Base-by-base conservation (phyloP, 306 rosid genomes). In the Quillaja saponaria region DNA sequence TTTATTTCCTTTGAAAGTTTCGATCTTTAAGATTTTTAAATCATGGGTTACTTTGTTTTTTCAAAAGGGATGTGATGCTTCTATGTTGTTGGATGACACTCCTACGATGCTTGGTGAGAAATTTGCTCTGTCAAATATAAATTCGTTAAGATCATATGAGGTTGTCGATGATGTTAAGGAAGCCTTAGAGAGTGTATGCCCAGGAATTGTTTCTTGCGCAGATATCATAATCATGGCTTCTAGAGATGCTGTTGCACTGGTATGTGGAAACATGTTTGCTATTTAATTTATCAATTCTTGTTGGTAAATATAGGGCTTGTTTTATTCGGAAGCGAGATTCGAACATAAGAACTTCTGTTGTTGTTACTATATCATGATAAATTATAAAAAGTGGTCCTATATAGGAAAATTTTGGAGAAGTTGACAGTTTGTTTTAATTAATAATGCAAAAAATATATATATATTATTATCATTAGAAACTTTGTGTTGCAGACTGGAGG, bases 41-140 rank as follows among this genome's bases (percentile, higher is more conserved):
- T 10, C 16, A 25, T 14, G 10, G 20, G 6, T 39, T 6, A 17
- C 8, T 39, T 15, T 71, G 13, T 48, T 2, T 68, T 3, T 28
- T 2, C 14, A 4, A 54, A 33, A 84, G 97, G 98, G 96, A 3
- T 92, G 94, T 74, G 95, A 92, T 74, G 98, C 62, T 49, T 92
- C 98, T 5, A 33, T 92, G 98, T 52, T 92, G 71, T 79, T 92
- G 57, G 96, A 92, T 68, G 98, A 88, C 69, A 84, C 98, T 7
- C 83, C 92, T 15, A 67, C 56, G 10, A 86, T 86, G 95, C 80
- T 78, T 1, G 96, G 98, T 50, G 96, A 91, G 50, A 92, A 92
- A 64, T 73, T 82, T 6, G 52, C 92, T 6, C 95, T 88, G 1
- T 76, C 98, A 1, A 92, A 92, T 17, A 82, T 86, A 54, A 88